Percentiles rank a stretch among this genome's conserved stretches.
These are phyloP conservation scores for Roridomyces roridus DNA, from an alignment of 768 basidiomycete species.

Conservation along the genomic window DNA sequence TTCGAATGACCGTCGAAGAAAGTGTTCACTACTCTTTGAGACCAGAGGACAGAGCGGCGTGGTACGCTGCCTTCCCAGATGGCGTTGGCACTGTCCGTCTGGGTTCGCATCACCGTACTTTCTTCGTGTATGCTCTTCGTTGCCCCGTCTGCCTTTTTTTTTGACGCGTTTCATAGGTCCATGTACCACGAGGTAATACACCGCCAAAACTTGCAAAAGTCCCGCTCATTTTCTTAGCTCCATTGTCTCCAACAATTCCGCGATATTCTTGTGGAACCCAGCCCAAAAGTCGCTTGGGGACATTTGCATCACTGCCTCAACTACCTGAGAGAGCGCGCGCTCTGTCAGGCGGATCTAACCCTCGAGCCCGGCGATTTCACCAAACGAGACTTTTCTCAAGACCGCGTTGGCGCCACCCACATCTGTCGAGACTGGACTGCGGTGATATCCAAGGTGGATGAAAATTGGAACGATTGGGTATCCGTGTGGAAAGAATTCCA, in stretches of 20 bases:
- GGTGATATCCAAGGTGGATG: conserved; percentile 39
- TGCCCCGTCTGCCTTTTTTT: too few relatives aligned
- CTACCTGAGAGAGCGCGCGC: conserved; percentile 50
- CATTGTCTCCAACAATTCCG: conserved; percentile 23
- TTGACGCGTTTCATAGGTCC: conserved; percentile 8
- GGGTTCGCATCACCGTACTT: conserved; percentile 16
- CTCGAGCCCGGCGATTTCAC: conserved; percentile 52
- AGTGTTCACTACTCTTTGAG: conserved; percentile 14
- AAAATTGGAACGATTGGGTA: conserved; percentile 43
- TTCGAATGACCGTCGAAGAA: conserved; percentile 21
- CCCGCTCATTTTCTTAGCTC: conserved; percentile 3
- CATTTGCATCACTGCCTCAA: conserved; percentile 54
- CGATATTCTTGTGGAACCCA: conserved; percentile 18
- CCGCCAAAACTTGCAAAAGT: neutral
- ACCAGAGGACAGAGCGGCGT: conserved; percentile 7
- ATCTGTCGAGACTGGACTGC: conserved; percentile 48
- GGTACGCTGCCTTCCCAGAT: conserved; percentile 21
- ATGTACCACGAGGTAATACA: conserved; percentile 23
- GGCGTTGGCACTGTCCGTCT: conserved; percentile 6
- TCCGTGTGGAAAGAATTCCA: conserved; percentile 19
- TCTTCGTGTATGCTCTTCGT: conserved; percentile 16
- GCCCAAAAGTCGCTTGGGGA: conserved; percentile 10
- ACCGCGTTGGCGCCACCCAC: conserved; percentile 45
- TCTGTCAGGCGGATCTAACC: conserved; percentile 55
- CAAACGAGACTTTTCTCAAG: conserved; percentile 38